Base-by-base conservation (phyloP, 163 green algal species). In the Picocystis sp. region DNA sequence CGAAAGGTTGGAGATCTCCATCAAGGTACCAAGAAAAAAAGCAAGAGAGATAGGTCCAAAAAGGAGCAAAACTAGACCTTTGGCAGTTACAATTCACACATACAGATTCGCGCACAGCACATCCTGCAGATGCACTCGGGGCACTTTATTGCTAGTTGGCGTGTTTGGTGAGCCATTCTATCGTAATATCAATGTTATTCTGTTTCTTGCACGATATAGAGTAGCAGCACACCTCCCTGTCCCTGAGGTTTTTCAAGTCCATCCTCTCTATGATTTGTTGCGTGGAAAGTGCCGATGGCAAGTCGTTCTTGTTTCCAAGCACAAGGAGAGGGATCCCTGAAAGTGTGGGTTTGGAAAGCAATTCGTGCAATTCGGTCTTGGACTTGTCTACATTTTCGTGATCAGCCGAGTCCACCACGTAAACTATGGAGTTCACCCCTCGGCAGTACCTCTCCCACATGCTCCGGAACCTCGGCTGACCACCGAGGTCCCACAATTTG, bases 381-480 rank as follows among this genome's bases (percentile, higher is more conserved):
- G 65, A 50, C 15, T 43, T 56, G 14, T 87, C 69, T 19, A 94
- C 52, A 6, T 45, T 65, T 52, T 89, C 85, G 24, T 73, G 48
- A 71, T 96, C 89, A 21, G 83, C 73, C 2, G 81, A 56, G 59
- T 98, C 89, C 9, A 96, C 81, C 17, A 97, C 87, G 53, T 86
- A 98, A 25, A 98, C 88, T 10, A 98, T 91, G 17, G 81, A 81
- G 46, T 93, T 81, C 56, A 97, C 88, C 6, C 89, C 90, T 13
- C 90, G 66, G 72, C 87, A 96, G 69, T 98, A 97, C 1, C 90
- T 75, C 77, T 98, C 90, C 90, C 90, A 98, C 75, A 97, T 89
- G 51, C 61, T 84, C 0, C 90, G 70, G 69, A 98, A 98, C 12
- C 90, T 76, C 14, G 81, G 75, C 77, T 93, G 78, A 19, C 90